Conservation (phyloP, 371 early-diverging fungal species). For the Mortierella sp. region DNA sequence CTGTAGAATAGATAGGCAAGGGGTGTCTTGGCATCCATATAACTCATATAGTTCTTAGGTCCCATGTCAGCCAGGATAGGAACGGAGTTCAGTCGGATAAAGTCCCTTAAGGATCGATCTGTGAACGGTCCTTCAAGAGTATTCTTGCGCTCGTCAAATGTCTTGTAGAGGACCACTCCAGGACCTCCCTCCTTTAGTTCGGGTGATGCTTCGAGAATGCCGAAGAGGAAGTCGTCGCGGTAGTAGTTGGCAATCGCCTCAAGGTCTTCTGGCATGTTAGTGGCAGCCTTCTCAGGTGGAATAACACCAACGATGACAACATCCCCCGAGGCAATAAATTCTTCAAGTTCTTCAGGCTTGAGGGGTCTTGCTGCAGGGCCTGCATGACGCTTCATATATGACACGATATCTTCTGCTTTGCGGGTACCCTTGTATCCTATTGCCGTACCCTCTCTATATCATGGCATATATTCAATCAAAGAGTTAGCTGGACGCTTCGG, state of each 20-base stretch:
- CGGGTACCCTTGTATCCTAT: constrained; percentile 86
- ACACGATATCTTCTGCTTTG: constrained; percentile 80
- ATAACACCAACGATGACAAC: constrained; percentile 89
- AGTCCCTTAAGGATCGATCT: constrained; percentile 63
- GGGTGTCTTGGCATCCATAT: constrained; percentile 87
- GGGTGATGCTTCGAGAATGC: constrained; percentile 60
- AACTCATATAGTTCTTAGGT: constrained; percentile 82
- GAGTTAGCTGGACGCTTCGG: neutral
- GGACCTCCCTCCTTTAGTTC: constrained; percentile 62
- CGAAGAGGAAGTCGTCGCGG: constrained; percentile 88
- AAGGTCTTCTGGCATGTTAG: constrained; percentile 64
- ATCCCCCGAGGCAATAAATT: constrained; percentile 80
- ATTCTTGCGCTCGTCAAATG: constrained; percentile 87
- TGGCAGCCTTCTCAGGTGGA: constrained; percentile 59
- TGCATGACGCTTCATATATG: constrained; percentile 87
- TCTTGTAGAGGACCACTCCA: constrained; percentile 83
- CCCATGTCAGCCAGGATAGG: constrained; percentile 90
- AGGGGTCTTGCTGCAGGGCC: constrained; percentile 81
- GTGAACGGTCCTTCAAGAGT: constrained; percentile 63
- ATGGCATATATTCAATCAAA: no score
- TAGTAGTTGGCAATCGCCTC: constrained; percentile 73
- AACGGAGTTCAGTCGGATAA: constrained; percentile 77
- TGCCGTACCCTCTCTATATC: constrained; percentile 62
- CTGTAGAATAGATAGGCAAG: constrained; percentile 87
- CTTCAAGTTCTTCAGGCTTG: constrained; percentile 68